Evolutionary conservation across 192 early-diverging fungal species (phyloP), one percentile per base, ranked within the genome.

Genomic region (Chytriomyces sp.): DNA sequence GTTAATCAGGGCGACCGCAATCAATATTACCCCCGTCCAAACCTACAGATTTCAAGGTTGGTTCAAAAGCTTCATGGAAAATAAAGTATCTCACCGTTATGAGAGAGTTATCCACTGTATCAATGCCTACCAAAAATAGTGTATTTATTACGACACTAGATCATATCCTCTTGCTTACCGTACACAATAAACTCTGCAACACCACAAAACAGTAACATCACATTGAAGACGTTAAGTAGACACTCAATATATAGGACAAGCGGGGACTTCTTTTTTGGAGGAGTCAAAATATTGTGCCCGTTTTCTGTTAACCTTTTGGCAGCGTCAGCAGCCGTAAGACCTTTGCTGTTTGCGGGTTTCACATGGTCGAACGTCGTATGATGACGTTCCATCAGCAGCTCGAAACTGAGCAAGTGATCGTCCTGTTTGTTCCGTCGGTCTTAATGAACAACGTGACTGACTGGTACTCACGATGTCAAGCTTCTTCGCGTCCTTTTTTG

Each of bases 201-300:
- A 82, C 91, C 94, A 32, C 90, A 89, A 52, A 91, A 73, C 33
- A 93, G 85, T 52, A 96, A 79, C 76, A 96, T 79, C 52, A 93
- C 60, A 76, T 96, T 96, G 82, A 96, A 96, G 28, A 94, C 74
- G 31, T 84, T 85, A 22, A 79, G 44, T 26, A 96, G 75, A 73
- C 86, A 92, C 49, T 90, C 78, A 7, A 95, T 61, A 70, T 86
- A 96, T 58, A 89, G 88, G 38, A 91, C 69, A 38, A 92, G 71
- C 22, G 90, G 79, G 33, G 84, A 89, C 69, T 84, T 86, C 71
- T 88, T 91, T 77, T 93, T 93, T 34, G 93, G 93, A 33, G 94
- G 94, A 2, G 93, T 86, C 57, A 96, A 83, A 38, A 89, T 77
- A 77, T 96, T 96, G 39, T 85, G 93, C 0, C 94, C 94, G 60